phyloP scores from a whole-genome alignment of 257 asterid genomes.

The Henckelia pumila region DNA sequence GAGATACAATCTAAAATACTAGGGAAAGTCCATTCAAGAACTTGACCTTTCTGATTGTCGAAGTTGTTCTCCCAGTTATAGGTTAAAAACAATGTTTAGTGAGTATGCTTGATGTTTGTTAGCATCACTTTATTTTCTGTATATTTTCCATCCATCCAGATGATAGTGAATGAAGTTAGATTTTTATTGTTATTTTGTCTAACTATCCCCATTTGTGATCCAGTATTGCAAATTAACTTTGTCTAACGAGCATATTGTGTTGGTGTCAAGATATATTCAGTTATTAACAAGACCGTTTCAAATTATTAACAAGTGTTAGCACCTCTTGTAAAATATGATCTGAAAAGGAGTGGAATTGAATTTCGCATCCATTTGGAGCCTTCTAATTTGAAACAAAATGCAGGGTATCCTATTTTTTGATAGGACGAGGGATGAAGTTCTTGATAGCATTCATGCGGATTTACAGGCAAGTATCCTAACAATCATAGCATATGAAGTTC shows the following conservation, averaged over 20 bases:
- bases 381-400: slow-evolving; percentile 28
- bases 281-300: background rate
- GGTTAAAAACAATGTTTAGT: too few species aligned
- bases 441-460: slow-evolving; percentile 62
- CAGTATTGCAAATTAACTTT: background rate
- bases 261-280: background rate
- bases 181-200: too few species aligned
- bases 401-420: slow-evolving; percentile 94
- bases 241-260: background rate
- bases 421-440: slow-evolving; percentile 76
- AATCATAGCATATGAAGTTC: background rate
- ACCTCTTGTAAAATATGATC: background rate
- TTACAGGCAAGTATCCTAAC: slow-evolving; percentile 54
- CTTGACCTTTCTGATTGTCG: slow-evolving; percentile 85
- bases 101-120: too few species aligned
- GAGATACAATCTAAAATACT: slow-evolving; percentile 69
- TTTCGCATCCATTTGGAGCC: background rate
- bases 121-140: too few species aligned
- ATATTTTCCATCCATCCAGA: too few species aligned
- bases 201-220: slow-evolving; percentile 3
- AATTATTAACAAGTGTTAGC: background rate
- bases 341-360: background rate
- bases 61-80: slow-evolving; percentile 91
- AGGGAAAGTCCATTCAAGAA: slow-evolving; percentile 97
- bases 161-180: too few species aligned